These are phyloP conservation scores for Verticillium nonalfalfae DNA, from an alignment of 2,329 filamentous ascomycete species.

Conservation along the genomic window DNA sequence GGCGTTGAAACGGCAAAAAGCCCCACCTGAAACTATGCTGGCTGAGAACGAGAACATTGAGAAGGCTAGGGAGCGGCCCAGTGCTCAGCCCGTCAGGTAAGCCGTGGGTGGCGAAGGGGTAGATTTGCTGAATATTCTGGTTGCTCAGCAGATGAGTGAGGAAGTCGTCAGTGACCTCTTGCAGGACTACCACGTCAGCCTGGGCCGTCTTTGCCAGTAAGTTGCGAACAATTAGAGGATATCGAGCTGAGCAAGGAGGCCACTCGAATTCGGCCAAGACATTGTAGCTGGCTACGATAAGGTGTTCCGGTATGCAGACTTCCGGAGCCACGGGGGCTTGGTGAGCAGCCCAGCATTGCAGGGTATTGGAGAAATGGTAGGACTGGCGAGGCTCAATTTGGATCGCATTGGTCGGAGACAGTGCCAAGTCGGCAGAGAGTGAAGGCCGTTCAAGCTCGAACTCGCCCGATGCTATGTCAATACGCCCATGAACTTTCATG, in stretches of 20 bases:
- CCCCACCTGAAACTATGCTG: slow-evolving; percentile 49
- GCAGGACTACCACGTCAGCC: slow-evolving; percentile 45
- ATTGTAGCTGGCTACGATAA: slow-evolving; percentile 45
- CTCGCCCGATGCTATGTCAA: not conserved
- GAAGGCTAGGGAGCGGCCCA: slow-evolving; percentile 50
- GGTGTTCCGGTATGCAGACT: slow-evolving; percentile 6
- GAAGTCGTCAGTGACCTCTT: slow-evolving; percentile 62
- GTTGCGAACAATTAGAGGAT: slow-evolving; percentile 35
- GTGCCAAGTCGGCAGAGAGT: not conserved
- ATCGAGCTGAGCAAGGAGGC: slow-evolving; percentile 34
- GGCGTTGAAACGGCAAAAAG: slow-evolving; percentile 42
- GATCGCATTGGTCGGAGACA: not conserved
- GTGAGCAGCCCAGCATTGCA: not conserved
- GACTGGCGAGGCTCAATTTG: not conserved
- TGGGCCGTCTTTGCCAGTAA: slow-evolving; percentile 32
- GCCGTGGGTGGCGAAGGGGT: slow-evolving; percentile 51
- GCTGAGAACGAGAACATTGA: slow-evolving; percentile 57
- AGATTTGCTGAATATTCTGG: slow-evolving; percentile 35
- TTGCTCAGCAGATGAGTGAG: slow-evolving; percentile 47
- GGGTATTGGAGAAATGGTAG: not conserved
- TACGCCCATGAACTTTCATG: slow-evolving; percentile 17
- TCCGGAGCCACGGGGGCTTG: not conserved
- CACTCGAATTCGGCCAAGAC: slow-evolving; percentile 44
- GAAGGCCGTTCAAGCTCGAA: not conserved
- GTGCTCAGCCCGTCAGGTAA: slow-evolving; percentile 44